A percentile compares a stretch with the other conserved stretches of the same genome.
These are phyloP conservation scores for Plasmodium falciparum DNA, from an alignment of 169 alveolate genomes.

Conservation along the genomic window DNA sequence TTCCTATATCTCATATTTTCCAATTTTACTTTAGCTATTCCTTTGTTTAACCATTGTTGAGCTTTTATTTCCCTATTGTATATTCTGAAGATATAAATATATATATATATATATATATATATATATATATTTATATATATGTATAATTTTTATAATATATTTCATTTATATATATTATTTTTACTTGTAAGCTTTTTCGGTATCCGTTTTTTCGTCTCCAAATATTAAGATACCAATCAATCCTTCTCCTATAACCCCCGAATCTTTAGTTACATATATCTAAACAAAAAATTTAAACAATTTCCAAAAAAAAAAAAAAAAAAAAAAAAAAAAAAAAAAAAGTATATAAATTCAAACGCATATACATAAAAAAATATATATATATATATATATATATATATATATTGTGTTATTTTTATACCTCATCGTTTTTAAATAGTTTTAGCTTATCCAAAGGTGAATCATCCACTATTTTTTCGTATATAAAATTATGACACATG, in stretches of 20 bases:
- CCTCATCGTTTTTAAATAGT: constrained; percentile 55
- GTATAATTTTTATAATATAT: not conserved
- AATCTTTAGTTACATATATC: constrained; percentile 50
- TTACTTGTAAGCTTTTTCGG: constrained; percentile 49
- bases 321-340: no score
- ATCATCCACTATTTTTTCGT: constrained; percentile 31
- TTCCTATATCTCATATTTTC: constrained; percentile 16
- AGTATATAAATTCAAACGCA: no score
- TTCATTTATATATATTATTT: no score
- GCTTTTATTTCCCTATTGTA: constrained; percentile 56
- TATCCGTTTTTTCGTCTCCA: constrained; percentile 63
- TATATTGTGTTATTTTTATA: no score
- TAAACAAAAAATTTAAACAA: not conserved
- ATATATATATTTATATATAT: not conserved
- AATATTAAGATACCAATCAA: constrained; percentile 48
- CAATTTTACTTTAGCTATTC: constrained; percentile 47
- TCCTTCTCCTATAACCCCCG: constrained; percentile 19
- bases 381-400: no score
- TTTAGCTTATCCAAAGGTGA: constrained; percentile 35
- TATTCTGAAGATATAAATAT: constrained; percentile 7
- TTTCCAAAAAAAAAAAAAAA: no score
- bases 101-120: not conserved
- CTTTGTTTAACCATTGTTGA: constrained; percentile 71
- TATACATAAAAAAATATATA: no score
- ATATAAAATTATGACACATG: constrained; percentile 8